phyloP scores from a whole-genome alignment of 768 basidiomycete genomes.

The Russula ochroleuca region DNA sequence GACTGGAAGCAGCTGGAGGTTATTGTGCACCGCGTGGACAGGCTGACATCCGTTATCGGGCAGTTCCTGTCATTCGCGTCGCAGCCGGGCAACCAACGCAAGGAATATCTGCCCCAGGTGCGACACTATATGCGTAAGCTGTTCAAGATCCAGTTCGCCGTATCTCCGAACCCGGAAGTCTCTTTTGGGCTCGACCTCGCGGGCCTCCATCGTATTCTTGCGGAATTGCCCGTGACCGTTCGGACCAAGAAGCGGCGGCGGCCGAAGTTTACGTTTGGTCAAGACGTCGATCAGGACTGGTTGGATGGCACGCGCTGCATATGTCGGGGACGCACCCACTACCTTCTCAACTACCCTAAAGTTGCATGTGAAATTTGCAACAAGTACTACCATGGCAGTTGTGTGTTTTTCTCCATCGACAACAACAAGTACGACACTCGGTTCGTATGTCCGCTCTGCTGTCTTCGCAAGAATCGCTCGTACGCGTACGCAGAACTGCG shows the following conservation, averaged over 20 bases:
- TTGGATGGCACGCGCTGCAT: constrained; percentile 74
- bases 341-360: constrained; percentile 55
- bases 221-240: constrained; percentile 53
- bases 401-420: constrained; percentile 66
- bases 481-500: constrained; percentile 77
- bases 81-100: constrained; percentile 64
- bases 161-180: constrained; percentile 73
- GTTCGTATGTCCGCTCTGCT: constrained; percentile 77
- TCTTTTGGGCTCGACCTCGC: constrained; percentile 82
- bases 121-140: constrained; percentile 89
- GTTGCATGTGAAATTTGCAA: constrained; percentile 66
- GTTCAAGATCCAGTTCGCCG: constrained; percentile 85
- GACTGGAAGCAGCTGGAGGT: constrained; percentile 77
- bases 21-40: constrained; percentile 75
- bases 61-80: constrained; percentile 75
- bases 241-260: constrained; percentile 53
- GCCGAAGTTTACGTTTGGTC: constrained; percentile 68
- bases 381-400: constrained; percentile 65
- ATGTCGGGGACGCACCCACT: constrained; percentile 64
- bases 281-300: constrained; percentile 72
- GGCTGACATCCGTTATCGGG: constrained; percentile 68
- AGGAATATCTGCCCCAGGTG: constrained; percentile 74
- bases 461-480: constrained; percentile 62
- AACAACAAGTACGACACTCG: constrained; percentile 34
- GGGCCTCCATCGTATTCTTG: constrained; percentile 75